Conservation (phyloP, 768 basidiomycete species). For the Mycena galopus region DNA sequence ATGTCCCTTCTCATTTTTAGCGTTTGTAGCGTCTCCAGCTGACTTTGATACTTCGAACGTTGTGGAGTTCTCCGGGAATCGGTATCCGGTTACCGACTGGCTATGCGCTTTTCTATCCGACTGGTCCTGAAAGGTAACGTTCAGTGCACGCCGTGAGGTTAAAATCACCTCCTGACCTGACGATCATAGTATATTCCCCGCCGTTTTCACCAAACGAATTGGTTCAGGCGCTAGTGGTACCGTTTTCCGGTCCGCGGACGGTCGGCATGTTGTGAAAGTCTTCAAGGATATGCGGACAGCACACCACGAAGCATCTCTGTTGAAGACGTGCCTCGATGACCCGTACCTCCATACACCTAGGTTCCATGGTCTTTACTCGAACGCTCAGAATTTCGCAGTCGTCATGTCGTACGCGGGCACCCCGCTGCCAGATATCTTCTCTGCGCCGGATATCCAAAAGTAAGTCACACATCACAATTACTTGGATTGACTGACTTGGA, state of each 20-base stretch:
- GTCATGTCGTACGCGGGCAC: constrained; percentile 1
- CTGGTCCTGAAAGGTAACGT: neutral
- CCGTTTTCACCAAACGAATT: neutral
- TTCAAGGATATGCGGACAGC: neutral
- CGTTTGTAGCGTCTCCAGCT: neutral
- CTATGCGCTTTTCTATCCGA: neutral
- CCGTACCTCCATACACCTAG: neutral
- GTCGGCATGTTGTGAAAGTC: neutral
- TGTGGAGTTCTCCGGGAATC: neutral
- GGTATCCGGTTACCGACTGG: neutral
- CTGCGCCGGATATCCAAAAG: neutral
- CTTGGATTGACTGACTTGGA: neutral
- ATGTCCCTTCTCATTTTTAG: neutral
- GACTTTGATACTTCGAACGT: neutral
- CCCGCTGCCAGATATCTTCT: neutral
- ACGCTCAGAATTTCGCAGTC: neutral
- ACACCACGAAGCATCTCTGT: neutral
- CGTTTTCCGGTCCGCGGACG: neutral
- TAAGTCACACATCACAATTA: neutral
- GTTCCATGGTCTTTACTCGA: neutral
- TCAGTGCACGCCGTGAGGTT: neutral
- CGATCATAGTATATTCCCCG: neutral
- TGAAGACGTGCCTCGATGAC: neutral
- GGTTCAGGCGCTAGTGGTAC: constrained; percentile 3
- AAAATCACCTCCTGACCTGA: neutral